Conservation (phyloP, 108 stramenopile species). For the Cyclotella atomus region DNA sequence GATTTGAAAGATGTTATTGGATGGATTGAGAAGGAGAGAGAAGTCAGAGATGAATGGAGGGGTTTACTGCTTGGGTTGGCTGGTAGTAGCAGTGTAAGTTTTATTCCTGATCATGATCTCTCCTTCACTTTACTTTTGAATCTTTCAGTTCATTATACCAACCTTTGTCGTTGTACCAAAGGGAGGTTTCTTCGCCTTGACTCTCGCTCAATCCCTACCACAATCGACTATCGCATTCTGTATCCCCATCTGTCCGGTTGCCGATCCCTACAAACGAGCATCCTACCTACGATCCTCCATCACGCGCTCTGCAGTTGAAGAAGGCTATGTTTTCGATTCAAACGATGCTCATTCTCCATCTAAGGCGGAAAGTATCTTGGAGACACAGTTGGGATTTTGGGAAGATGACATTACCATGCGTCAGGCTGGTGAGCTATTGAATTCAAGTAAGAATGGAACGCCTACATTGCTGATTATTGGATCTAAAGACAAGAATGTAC, state of each 20-base stretch:
- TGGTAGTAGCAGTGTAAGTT: conserved; percentile 39
- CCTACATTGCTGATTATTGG: conserved; percentile 43
- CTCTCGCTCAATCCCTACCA: conserved; percentile 16
- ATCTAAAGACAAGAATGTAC: conserved; percentile 41
- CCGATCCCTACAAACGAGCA: conserved; percentile 42
- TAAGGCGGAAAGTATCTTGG: conserved; percentile 31
- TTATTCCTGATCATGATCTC: background rate
- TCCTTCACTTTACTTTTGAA: background rate
- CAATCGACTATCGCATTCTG: conserved; percentile 30
- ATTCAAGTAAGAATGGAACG: conserved; percentile 12
- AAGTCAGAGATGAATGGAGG: background rate
- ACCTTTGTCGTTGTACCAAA: background rate
- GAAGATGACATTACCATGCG: conserved; percentile 23
- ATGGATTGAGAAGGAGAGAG: background rate
- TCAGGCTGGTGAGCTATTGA: conserved; percentile 26
- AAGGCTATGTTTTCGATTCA: conserved; percentile 1
- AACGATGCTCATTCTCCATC: conserved; percentile 18
- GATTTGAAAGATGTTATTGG: conserved; percentile 33
- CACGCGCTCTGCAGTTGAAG: background rate
- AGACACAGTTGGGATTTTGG: conserved; percentile 39
- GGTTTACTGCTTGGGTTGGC: conserved; percentile 27
- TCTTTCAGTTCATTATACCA: background rate
- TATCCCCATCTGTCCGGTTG: conserved; percentile 44
- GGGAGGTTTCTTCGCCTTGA: conserved; percentile 49
- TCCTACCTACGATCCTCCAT: conserved; percentile 45